A percentile compares a stretch with the other conserved stretches of the same genome.
Conservation (phyloP, 306 rosid genomes). For the Sesbania bispinosa region DNA sequence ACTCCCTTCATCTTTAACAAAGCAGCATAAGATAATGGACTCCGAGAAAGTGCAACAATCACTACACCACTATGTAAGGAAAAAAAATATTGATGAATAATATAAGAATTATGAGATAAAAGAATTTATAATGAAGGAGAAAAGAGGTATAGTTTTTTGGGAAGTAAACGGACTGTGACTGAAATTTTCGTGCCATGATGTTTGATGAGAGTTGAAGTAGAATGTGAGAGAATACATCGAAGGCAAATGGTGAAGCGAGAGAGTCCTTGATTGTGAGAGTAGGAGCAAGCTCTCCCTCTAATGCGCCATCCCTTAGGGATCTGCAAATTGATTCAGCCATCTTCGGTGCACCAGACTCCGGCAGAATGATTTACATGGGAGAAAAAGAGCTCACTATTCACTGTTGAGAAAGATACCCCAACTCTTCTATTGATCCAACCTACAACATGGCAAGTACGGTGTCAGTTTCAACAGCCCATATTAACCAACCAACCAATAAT, state of each 20-base stretch:
- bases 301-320: conserved; percentile 69
- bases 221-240: conserved; percentile 53
- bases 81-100: background rate
- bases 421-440: too few species aligned
- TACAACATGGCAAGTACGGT: too few species aligned
- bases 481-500: too few species aligned
- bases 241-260: conserved; percentile 60
- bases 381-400: too few species aligned
- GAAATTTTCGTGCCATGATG: conserved; percentile 62
- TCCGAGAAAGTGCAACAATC: conserved; percentile 63
- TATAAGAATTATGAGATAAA: background rate
- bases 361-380: too few species aligned
- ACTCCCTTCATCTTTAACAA: conserved; percentile 54
- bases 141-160: background rate
- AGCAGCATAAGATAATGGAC: conserved; percentile 60
- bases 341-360: too few species aligned
- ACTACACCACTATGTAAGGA: conserved; percentile 53
- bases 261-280: conserved; percentile 77
- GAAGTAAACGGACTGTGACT: conserved; percentile 56
- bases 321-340: conserved; percentile 81
- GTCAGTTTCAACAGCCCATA: too few species aligned
- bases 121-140: too few species aligned
- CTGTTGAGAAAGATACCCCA: too few species aligned
- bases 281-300: conserved; percentile 86
- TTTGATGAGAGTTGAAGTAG: conserved; percentile 60